Evolutionary conservation across 1,139 yeast species (phyloP).

Genomic region (Spencermartinsiella ligniputridi): DNA sequence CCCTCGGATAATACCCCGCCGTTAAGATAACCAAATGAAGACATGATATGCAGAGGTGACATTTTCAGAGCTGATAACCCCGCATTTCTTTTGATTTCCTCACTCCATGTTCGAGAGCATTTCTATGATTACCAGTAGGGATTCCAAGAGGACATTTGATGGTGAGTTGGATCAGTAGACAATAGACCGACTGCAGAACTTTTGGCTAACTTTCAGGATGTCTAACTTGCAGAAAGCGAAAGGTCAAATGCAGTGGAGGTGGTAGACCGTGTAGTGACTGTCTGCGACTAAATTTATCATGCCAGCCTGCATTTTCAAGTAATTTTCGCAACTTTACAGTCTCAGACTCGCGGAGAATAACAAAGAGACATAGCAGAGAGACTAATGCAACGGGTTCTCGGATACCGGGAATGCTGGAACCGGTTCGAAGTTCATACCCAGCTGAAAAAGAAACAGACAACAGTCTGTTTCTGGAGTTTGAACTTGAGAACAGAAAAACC

Average conservation of each 20-base stretch:
- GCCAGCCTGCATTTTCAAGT: slow-evolving; percentile 3
- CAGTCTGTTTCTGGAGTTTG: too few species aligned
- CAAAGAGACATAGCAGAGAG: neutral
- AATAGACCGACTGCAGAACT: neutral
- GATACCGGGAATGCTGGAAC: too few species aligned
- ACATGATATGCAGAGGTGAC: neutral
- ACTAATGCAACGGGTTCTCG: too few species aligned
- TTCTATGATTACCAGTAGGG: neutral
- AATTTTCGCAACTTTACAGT: slow-evolving; percentile 1
- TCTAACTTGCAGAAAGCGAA: slow-evolving; percentile 10
- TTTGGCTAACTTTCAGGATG: slow-evolving; percentile 8
- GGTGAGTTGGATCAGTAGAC: slow-evolving; percentile 1
- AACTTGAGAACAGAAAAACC: neutral
- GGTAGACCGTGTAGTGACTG: slow-evolving; percentile 3
- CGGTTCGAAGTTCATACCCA: too few species aligned
- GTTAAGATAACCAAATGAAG: neutral
- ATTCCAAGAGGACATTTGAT: slow-evolving; percentile 3
- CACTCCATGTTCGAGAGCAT: too few species aligned
- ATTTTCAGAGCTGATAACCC: neutral
- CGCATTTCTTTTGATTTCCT: neutral
- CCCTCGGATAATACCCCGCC: neutral
- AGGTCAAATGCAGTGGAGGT: slow-evolving; percentile 9
- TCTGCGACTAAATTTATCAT: neutral
- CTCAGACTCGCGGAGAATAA: slow-evolving; percentile 1
- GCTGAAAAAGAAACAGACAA: too few species aligned